Conservation (phyloP, 1,139 yeast genomes). For the Sugiyamaella japonica region DNA sequence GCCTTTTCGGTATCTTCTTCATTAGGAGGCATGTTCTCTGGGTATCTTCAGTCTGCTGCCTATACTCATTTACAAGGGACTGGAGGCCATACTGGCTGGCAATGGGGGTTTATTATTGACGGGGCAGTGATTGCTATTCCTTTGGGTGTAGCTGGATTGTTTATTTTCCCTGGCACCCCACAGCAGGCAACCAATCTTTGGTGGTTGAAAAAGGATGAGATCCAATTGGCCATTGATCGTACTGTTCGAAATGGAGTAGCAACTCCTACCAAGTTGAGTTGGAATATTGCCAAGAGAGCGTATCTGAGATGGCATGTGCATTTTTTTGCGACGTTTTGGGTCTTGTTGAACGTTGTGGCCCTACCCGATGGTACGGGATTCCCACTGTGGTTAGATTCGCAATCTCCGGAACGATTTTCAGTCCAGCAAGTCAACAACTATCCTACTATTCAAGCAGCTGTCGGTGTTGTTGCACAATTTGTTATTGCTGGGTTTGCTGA, state of each 20-base stretch:
- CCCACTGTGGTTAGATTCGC: slow-evolving; percentile 37
- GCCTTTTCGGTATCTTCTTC: slow-evolving; percentile 46
- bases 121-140: slow-evolving; percentile 51
- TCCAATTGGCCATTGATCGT: slow-evolving; percentile 33
- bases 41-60: slow-evolving; percentile 46
- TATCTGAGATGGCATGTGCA: slow-evolving; percentile 42
- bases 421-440: slow-evolving; percentile 45
- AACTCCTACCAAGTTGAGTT: slow-evolving; percentile 35
- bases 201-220: slow-evolving; percentile 38
- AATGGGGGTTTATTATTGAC: slow-evolving; percentile 56
- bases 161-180: slow-evolving; percentile 70
- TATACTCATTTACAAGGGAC: slow-evolving; percentile 44
- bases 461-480: slow-evolving; percentile 47
- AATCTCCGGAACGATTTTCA: slow-evolving; percentile 33
- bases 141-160: slow-evolving; percentile 62
- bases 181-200: slow-evolving; percentile 39
- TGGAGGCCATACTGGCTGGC: slow-evolving; percentile 45
- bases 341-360: slow-evolving; percentile 43
- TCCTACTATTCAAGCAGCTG: slow-evolving; percentile 50
- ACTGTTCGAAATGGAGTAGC: slow-evolving; percentile 40
- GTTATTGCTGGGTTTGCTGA: slow-evolving; percentile 43
- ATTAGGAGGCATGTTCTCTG: slow-evolving; percentile 44
- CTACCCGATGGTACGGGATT: slow-evolving; percentile 42
- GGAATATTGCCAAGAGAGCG: slow-evolving; percentile 36
- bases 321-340: slow-evolving; percentile 45